A percentile compares a stretch with the other conserved stretches of the same genome.
Conservation (phyloP, 192 early-diverging fungal species). For the Coemansia sp. region DNA sequence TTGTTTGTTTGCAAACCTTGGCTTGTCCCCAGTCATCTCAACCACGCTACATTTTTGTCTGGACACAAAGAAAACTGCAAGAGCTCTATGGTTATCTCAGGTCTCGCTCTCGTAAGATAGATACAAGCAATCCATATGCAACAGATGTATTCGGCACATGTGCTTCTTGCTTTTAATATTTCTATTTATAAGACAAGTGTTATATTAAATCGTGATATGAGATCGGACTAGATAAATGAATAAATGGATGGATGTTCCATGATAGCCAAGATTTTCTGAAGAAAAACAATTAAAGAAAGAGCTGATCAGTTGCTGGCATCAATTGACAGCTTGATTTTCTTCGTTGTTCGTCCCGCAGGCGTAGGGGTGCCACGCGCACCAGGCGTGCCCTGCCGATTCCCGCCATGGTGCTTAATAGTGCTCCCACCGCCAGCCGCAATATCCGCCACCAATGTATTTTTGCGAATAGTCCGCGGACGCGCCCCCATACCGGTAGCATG, state of each 20-base stretch:
- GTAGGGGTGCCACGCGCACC: slow-evolving; percentile 27
- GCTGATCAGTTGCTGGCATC: slow-evolving; percentile 13
- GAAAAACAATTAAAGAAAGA: background rate
- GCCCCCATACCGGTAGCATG: background rate
- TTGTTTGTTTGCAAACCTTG: too few species aligned
- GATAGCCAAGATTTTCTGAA: background rate
- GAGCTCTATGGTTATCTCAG: too few species aligned
- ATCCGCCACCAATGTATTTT: background rate
- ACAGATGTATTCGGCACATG: background rate
- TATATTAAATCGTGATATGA: slow-evolving; percentile 6
- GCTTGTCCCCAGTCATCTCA: too few species aligned
- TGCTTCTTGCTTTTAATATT: background rate
- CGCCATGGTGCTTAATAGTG: slow-evolving; percentile 44
- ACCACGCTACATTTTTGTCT: background rate
- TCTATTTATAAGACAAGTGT: too few species aligned
- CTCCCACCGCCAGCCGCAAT: slow-evolving; percentile 19
- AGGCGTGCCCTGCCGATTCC: slow-evolving; percentile 24
- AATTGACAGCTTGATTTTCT: slow-evolving; percentile 48
- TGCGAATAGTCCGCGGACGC: slow-evolving; percentile 2
- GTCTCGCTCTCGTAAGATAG: too few species aligned
- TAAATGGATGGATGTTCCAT: background rate
- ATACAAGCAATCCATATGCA: too few species aligned
- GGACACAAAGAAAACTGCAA: background rate
- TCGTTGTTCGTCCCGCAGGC: slow-evolving; percentile 20
- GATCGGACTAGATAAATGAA: background rate